These are phyloP conservation scores for Pelomyxa schiedti DNA, from an alignment of 78 protist species.

Conservation along the genomic window DNA sequence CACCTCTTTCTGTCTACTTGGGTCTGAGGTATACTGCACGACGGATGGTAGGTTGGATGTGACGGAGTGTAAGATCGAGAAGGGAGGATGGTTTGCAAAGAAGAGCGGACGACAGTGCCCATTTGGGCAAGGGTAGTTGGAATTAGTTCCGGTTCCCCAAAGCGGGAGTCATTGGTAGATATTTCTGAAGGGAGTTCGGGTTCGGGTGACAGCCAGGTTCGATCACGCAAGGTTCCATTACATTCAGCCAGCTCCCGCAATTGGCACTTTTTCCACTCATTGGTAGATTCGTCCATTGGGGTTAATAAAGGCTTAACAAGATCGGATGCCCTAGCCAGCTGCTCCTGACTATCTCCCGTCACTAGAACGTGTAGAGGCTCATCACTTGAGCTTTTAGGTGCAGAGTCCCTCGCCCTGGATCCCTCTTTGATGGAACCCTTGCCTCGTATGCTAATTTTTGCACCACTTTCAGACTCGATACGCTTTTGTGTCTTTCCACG, in stretches of 20 bases:
- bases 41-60: no score
- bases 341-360: constrained; percentile 42
- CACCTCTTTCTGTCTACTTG: no score
- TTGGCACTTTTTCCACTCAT: constrained; percentile 77
- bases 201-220: constrained; percentile 12
- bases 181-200: no score
- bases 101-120: no score
- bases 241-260: constrained; percentile 70
- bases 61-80: no score
- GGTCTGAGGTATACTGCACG: no score
- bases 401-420: constrained; percentile 13
- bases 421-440: constrained; percentile 80
- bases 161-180: no score
- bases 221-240: constrained; percentile 77
- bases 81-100: no score
- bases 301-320: constrained; percentile 38
- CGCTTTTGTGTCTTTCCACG: constrained; percentile 79
- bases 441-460: constrained; percentile 75
- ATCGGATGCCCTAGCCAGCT: constrained; percentile 44
- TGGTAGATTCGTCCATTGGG: constrained; percentile 67
- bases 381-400: constrained; percentile 53
- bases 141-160: no score
- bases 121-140: no score
- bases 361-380: constrained; percentile 68
- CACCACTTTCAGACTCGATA: constrained; percentile 73